Percentiles rank a stretch among this genome's conserved stretches.
Evolutionary conservation across 208 protist species (phyloP).

Genomic region (Crithidia acanthocephali): DNA sequence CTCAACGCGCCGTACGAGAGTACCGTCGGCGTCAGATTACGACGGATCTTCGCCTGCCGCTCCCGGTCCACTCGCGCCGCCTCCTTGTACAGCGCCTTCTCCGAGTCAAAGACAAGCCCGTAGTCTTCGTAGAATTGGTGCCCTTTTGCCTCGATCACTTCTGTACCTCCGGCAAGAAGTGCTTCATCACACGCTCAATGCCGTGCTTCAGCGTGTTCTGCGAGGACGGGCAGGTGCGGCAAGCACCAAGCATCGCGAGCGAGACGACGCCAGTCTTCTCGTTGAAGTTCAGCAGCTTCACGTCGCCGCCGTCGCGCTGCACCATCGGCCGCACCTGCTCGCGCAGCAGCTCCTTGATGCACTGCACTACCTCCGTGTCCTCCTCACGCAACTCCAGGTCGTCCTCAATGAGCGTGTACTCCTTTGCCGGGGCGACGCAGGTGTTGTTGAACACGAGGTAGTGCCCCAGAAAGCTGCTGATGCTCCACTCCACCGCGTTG

Average conservation of each 20-base stretch:
- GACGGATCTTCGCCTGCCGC: slow-evolving; percentile 52
- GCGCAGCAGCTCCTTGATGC: slow-evolving; percentile 94
- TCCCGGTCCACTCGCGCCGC: slow-evolving; percentile 62
- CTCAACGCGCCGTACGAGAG: slow-evolving; percentile 79
- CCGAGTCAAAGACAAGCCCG: slow-evolving; percentile 78
- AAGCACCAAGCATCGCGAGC: slow-evolving; percentile 92
- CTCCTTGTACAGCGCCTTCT: slow-evolving; percentile 79
- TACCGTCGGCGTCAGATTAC: slow-evolving; percentile 53
- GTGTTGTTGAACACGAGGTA: slow-evolving; percentile 81
- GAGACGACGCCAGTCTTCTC: slow-evolving; percentile 88
- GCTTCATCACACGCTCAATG: slow-evolving; percentile 92
- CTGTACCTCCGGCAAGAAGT: slow-evolving; percentile 93
- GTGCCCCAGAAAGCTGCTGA: slow-evolving; percentile 89
- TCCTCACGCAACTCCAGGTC: slow-evolving; percentile 68
- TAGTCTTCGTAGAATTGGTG: slow-evolving; percentile 88
- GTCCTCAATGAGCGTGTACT: slow-evolving; percentile 87
- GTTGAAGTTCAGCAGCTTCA: slow-evolving; percentile 89
- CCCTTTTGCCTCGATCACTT: slow-evolving; percentile 72
- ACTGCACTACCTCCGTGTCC: slow-evolving; percentile 91
- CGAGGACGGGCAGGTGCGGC: slow-evolving; percentile 89
- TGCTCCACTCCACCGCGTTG: slow-evolving; percentile 77
- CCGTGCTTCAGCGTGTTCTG: slow-evolving; percentile 91
- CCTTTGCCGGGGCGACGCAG: slow-evolving; percentile 69
- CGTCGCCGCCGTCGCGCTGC: slow-evolving; percentile 93
- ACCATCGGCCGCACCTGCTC: slow-evolving; percentile 93